phyloP scores from a whole-genome alignment of 2,329 filamentous ascomycete genomes.

The Fusarium gaditjirri region DNA sequence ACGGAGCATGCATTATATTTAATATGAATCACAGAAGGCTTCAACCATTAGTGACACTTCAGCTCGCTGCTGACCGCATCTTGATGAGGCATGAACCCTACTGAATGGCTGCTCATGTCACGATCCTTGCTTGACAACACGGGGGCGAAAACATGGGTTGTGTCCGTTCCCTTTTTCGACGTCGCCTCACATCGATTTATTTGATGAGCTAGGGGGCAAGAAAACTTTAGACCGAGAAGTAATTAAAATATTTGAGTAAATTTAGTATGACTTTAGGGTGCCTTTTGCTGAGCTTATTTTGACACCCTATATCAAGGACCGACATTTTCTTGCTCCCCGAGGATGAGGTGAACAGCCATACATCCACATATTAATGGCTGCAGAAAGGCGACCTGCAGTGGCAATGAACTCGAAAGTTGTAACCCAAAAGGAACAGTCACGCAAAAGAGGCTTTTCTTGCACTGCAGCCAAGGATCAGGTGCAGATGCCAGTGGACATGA shows the following conservation, averaged over 20 bases:
- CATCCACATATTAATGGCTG: neutral
- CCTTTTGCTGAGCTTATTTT: too few relatives aligned
- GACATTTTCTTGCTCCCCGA: too few relatives aligned
- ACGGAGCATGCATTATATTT: neutral
- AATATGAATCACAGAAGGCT: conserved; percentile 5
- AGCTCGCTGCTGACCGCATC: conserved; percentile 33
- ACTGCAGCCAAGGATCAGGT: conserved; percentile 1
- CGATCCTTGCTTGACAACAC: conserved; percentile 20
- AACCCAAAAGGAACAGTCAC: neutral
- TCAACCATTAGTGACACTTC: conserved; percentile 2
- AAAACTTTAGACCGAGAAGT: too few relatives aligned
- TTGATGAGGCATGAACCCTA: conserved; percentile 30
- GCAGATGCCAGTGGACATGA: neutral
- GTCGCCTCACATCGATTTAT: conserved; percentile 9
- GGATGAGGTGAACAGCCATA: neutral
- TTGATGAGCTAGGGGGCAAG: neutral
- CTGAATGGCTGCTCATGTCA: conserved; percentile 8
- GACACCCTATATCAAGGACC: too few relatives aligned
- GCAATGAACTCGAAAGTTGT: conserved; percentile 6
- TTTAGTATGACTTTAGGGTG: too few relatives aligned
- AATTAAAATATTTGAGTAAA: too few relatives aligned
- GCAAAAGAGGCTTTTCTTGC: neutral
- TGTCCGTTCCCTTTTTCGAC: conserved; percentile 4
- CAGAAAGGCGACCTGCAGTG: conserved; percentile 5
- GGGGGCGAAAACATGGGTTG: conserved; percentile 13